These are phyloP conservation scores for Populus trichocarpa DNA, from an alignment of 441 rosid species.

Conservation along the genomic window DNA sequence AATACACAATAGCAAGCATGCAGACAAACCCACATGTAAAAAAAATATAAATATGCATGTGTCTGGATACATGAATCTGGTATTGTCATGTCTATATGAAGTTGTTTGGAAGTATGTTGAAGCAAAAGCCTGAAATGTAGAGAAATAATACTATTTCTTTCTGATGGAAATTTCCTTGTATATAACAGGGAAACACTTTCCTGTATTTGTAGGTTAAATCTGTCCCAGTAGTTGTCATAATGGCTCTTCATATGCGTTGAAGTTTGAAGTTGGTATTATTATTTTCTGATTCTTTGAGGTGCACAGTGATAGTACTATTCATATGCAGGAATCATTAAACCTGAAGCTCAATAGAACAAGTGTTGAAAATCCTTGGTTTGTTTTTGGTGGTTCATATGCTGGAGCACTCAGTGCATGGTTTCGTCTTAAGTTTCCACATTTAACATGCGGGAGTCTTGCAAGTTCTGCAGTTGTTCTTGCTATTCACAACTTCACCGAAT, in stretches of 20 bases:
- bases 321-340: constrained; percentile 57
- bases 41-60: neutral
- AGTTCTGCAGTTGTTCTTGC: constrained; percentile 97
- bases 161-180: neutral
- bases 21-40: neutral
- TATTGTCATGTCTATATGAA: neutral
- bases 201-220: neutral
- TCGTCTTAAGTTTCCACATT: constrained; percentile 88
- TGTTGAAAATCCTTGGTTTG: constrained; percentile 79
- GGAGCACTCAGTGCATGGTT: constrained; percentile 99
- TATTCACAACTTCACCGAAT: constrained; percentile 66
- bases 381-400: constrained; percentile 78
- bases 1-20: neutral
- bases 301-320: too few relatives aligned
- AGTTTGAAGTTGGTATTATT: too few relatives aligned
- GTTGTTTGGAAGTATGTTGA: neutral
- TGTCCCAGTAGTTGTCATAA: neutral
- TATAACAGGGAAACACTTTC: neutral
- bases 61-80: neutral
- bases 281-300: too few relatives aligned
- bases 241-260: neutral
- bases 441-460: constrained; percentile 94
- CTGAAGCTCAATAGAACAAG: constrained; percentile 50
- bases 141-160: neutral
- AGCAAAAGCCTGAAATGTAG: neutral